Conservation (phyloP, 2,329 filamentous ascomycete species). For the Nigrospora sphaerica region DNA sequence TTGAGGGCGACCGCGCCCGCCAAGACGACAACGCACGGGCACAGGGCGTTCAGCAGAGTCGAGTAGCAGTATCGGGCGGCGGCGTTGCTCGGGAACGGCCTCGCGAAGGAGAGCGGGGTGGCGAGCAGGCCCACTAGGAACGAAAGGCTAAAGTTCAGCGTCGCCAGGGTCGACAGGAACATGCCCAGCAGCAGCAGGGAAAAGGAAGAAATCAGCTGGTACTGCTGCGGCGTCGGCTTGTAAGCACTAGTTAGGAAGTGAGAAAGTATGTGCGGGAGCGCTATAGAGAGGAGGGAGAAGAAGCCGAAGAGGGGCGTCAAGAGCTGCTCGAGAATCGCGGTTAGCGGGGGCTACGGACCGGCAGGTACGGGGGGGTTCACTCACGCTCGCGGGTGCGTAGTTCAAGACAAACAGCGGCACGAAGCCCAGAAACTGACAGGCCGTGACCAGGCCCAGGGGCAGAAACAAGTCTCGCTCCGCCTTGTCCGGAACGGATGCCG, state of each 20-base stretch:
- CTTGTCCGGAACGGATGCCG: slow-evolving; percentile 13
- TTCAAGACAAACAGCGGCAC: slow-evolving; percentile 86
- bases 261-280: slow-evolving; percentile 52
- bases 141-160: slow-evolving; percentile 88
- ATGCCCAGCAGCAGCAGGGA: slow-evolving; percentile 89
- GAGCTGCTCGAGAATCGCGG: slow-evolving; percentile 32
- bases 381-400: slow-evolving; percentile 58
- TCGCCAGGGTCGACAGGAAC: slow-evolving; percentile 86
- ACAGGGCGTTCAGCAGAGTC: slow-evolving; percentile 49
- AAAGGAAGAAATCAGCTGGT: slow-evolving; percentile 78
- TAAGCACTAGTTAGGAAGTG: slow-evolving; percentile 42
- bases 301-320: slow-evolving; percentile 51
- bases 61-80: slow-evolving; percentile 34
- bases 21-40: slow-evolving; percentile 49
- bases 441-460: slow-evolving; percentile 65
- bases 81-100: slow-evolving; percentile 34
- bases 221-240: slow-evolving; percentile 58
- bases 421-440: slow-evolving; percentile 68
- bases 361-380: slow-evolving; percentile 16
- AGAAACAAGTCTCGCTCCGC: slow-evolving; percentile 62
- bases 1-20: slow-evolving; percentile 36
- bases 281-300: slow-evolving; percentile 47
- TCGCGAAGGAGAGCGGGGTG: slow-evolving; percentile 70
- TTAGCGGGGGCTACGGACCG: background rate
- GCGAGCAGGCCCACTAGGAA: slow-evolving; percentile 78